Percentiles rank a stretch among this genome's conserved stretches.
phyloP scores from a whole-genome alignment of 768 basidiomycete species.

The Pulveroboletus sp. region DNA sequence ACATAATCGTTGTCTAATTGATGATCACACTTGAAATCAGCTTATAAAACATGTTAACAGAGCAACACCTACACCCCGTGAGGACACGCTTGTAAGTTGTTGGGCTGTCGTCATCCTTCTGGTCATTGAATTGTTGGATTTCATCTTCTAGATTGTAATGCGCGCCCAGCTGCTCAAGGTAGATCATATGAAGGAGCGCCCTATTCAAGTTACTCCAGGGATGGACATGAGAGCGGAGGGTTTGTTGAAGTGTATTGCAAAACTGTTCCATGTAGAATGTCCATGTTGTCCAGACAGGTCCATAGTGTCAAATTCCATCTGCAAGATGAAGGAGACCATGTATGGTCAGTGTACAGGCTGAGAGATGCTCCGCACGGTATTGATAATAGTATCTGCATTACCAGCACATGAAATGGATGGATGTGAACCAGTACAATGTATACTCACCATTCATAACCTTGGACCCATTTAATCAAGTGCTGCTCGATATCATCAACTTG shows the following conservation, averaged over 20 bases:
- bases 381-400: conserved; percentile 9
- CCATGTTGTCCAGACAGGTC: conserved; percentile 23
- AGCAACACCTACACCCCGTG: too few species aligned
- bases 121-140: neutral
- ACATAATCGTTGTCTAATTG: too few species aligned
- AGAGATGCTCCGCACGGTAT: conserved; percentile 2
- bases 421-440: too few species aligned
- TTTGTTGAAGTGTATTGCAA: conserved; percentile 9
- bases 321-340: conserved; percentile 22
- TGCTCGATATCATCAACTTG: too few species aligned
- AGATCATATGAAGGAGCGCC: neutral
- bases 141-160: neutral
- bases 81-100: too few species aligned
- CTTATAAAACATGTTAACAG: too few species aligned
- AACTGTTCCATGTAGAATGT: conserved; percentile 17
- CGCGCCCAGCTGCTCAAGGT: conserved; percentile 9
- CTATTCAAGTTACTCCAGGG: conserved; percentile 17
- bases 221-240: conserved; percentile 3
- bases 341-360: conserved; percentile 14
- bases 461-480: too few species aligned
- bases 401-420: too few species aligned
- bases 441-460: too few species aligned
- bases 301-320: conserved; percentile 11
- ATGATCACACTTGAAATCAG: too few species aligned
- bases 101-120: too few species aligned